phyloP scores from a whole-genome alignment of 441 rosid species.

The Raphanus hybrid region DNA sequence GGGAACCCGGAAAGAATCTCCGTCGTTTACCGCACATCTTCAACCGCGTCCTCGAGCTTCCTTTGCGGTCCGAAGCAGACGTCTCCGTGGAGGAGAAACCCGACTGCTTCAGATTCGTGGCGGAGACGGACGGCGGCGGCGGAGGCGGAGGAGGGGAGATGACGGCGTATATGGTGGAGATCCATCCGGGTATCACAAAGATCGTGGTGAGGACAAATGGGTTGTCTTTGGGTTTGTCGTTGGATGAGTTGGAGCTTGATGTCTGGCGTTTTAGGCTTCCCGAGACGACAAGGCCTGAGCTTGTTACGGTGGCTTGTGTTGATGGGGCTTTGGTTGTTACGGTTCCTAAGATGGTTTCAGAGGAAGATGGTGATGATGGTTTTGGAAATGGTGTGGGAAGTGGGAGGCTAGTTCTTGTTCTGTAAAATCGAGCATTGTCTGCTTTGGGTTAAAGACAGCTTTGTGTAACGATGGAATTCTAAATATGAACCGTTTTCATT shows the following conservation, averaged over 20 bases:
- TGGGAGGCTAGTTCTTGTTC: constrained; percentile 87
- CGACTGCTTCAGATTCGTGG: constrained; percentile 85
- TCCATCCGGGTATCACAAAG: constrained; percentile 86
- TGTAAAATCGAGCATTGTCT: constrained; percentile 34
- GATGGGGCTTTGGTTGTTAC: constrained; percentile 85
- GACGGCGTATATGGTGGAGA: constrained; percentile 80
- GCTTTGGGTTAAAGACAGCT: not conserved
- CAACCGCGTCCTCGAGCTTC: constrained; percentile 87
- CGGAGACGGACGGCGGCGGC: constrained; percentile 56
- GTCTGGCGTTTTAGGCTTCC: constrained; percentile 96
- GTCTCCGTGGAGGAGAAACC: constrained; percentile 78
- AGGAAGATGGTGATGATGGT: constrained; percentile 42
- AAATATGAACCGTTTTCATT: not conserved
- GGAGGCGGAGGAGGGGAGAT: constrained; percentile 51
- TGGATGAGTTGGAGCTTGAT: constrained; percentile 82
- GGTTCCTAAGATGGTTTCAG: constrained; percentile 75
- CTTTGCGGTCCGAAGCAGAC: constrained; percentile 85
- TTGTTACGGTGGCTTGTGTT: constrained; percentile 71
- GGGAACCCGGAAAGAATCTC: constrained; percentile 67
- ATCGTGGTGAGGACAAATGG: constrained; percentile 80
- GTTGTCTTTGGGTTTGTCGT: constrained; percentile 56
- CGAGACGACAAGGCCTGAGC: constrained; percentile 86
- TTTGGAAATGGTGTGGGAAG: constrained; percentile 70
- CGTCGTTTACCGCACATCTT: constrained; percentile 90
- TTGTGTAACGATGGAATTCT: constrained; percentile 20